Evolutionary conservation across 2,329 filamentous ascomycete species (phyloP).

Genomic region (Lithohypha guttulata): DNA sequence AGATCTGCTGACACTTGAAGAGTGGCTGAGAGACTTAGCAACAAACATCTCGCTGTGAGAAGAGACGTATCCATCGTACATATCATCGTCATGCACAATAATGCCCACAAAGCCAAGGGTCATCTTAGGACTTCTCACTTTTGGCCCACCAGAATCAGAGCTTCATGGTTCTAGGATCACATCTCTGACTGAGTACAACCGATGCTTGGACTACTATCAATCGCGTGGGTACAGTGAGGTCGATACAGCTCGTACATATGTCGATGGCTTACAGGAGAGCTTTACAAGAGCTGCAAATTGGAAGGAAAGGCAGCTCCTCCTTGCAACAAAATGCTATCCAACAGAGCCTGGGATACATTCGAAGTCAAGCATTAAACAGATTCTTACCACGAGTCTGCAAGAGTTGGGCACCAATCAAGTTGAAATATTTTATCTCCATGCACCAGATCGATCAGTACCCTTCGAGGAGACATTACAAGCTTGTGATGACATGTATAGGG

Average conservation of each 20-base stretch:
- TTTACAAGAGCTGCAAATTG: conserved; percentile 68
- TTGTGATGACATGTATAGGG: conserved; percentile 69
- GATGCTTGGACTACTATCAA: conserved; percentile 64
- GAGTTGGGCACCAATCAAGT: conserved; percentile 63
- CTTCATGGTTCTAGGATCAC: conserved; percentile 60
- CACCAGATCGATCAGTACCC: conserved; percentile 54
- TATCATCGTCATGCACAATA: too few species aligned
- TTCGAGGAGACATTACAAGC: conserved; percentile 72
- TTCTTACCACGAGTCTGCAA: conserved; percentile 56
- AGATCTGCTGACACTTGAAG: too few species aligned
- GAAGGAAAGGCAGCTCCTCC: conserved; percentile 64
- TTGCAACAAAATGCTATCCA: conserved; percentile 74
- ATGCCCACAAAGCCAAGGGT: conserved; percentile 52
- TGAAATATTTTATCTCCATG: conserved; percentile 71
- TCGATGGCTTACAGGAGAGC: conserved; percentile 62
- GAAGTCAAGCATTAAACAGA: conserved; percentile 51
- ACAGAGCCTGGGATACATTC: conserved; percentile 48
- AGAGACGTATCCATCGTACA: too few species aligned
- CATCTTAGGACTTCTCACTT: conserved; percentile 81
- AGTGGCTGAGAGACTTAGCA: too few species aligned
- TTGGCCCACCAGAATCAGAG: conserved; percentile 50
- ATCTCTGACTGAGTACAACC: conserved; percentile 56
- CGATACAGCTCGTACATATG: conserved; percentile 70
- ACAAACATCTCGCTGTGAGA: too few species aligned
- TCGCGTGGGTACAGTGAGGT: conserved; percentile 71